Evolutionary conservation across 2,329 filamentous ascomycete species (phyloP), one percentile per base, ranked within the genome.

Genomic region (Penicillium freii): DNA sequence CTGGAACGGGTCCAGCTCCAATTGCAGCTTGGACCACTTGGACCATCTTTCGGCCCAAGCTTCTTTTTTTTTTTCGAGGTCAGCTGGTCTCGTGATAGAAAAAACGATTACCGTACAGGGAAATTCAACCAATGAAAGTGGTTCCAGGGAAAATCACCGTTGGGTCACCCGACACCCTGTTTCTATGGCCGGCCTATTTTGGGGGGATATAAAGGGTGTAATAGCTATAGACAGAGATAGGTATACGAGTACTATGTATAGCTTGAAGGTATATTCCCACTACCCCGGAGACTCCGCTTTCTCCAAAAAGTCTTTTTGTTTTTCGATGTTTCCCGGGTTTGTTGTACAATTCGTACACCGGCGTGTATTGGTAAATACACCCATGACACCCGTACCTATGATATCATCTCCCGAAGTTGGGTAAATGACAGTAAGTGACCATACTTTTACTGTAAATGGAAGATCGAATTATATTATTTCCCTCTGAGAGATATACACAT

Each of bases 81-180:
- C 64, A 66, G 62, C 62, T 66, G 64, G 60, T 66, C 63, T 65
- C 63, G 63, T 66, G 64, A 58, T 44, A 49, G 38, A 33, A 40
- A 31, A 42, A 51, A 23, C n/a, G 38, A 51, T 51, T 51, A 51
- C 49, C 36, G 27, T 44, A 25, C 40, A 36, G 4, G 33, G 5
- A 10, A 25, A 25, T 34, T 42, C 27, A 55, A 48, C 69, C 68
- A 73, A 73, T 72, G n/a, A 66, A 13, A 45, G 27, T 17, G 46
- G 56, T 65, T 66, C 65, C 60, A 64, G 69, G 61, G 67, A 71
- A 75, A 75, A 73, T 68, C 65, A 67, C 66, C 61, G 67, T 61
- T 70, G 73, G 73, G 73, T 75, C 73, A 75, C 69, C 72, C 72
- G 73, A 75, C 71, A 66, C 57, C 53, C 8, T 36, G 19, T 21